Conservation (phyloP, 2,329 filamentous ascomycete genomes). For the Cryphonectria naterciae region DNA sequence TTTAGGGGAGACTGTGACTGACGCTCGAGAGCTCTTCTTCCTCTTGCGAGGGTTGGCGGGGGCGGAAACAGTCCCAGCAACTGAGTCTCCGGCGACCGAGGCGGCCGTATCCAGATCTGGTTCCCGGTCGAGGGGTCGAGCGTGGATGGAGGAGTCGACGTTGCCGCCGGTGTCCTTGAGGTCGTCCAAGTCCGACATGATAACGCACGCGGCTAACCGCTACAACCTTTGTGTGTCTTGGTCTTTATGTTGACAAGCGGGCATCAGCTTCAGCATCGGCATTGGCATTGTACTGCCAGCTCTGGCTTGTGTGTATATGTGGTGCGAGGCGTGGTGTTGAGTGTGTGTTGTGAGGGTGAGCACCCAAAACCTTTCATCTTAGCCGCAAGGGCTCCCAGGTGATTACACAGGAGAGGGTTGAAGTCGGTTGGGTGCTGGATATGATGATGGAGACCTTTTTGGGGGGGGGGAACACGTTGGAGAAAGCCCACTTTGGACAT, state of each 20-base stretch:
- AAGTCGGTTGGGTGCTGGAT: background rate
- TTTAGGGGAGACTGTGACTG: conserved; percentile 15
- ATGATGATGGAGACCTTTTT: background rate
- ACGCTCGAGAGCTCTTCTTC: conserved; percentile 31
- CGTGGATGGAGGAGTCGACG: conserved; percentile 11
- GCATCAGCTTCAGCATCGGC: conserved; percentile 11
- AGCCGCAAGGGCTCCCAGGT: background rate
- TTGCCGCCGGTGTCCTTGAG: conserved; percentile 12
- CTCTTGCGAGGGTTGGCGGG: conserved; percentile 29
- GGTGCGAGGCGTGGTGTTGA: background rate
- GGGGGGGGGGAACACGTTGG: background rate
- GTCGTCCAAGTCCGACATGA: conserved; percentile 25
- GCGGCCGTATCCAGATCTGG: conserved; percentile 22
- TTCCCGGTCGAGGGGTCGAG: conserved; percentile 8
- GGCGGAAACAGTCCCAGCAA: conserved; percentile 18
- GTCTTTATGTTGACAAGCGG: conserved; percentile 14
- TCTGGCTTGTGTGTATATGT: background rate
- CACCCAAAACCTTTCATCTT: conserved; percentile 8
- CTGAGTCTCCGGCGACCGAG: conserved; percentile 26
- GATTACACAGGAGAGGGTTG: background rate
- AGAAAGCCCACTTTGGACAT: background rate
- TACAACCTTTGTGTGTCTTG: conserved; percentile 1
- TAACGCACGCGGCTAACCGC: conserved; percentile 7
- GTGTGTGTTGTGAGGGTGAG: background rate
- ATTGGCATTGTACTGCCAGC: conserved; percentile 3